Evolutionary conservation across 257 asterid species (phyloP), one percentile per base, ranked within the genome.

Genomic region (Dorcoceras hygrometricum): DNA sequence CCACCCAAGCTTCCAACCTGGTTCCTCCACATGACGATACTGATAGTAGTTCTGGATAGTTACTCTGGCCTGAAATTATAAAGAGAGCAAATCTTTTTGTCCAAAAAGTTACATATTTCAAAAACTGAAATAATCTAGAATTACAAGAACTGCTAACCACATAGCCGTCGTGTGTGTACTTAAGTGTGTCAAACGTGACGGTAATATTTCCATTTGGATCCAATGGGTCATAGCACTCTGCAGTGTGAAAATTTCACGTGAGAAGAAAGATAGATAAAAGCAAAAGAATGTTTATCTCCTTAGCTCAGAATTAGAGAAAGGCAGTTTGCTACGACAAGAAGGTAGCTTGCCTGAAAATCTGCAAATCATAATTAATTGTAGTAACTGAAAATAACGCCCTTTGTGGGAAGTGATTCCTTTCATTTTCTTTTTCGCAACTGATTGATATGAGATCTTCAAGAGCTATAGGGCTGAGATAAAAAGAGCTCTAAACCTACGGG

Each of bases 1-100:
- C 95, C 95, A 88, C 60, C 95, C 88, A 3, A 88, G 65, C 58
- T 70, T 76, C 95, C 95, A 88, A n/a, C 95, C 95, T 20, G 86
- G 88, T 24, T 51, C 68, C 65, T 80, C 89, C 1, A 85, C 77
- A 22, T 88, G 90, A 9, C 89, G 89, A 54, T 88, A 88, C 80
- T 74, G 83, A 58, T 88, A 73, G 73, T 80, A 77, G 69, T 88
- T 88, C 74, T 82, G 93, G 78, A 88, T 83, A 62, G 84, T 82
- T 27, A 88, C 87, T 64, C 80, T 80, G 14, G 89, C 90, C 95
- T 88, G 60, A 46, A 75, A 64, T 2, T 19, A 65, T 22, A 3
- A n/a, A 57, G 19, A 57, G n/a, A 56, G 34, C 23, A 34, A 55
- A 27, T 29, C 9, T 53, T 63, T 24, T 23, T 10, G 25, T 25